Evolutionary conservation across 2,329 filamentous ascomycete genomes (phyloP).

Genomic region (Colletotrichum sp.): DNA sequence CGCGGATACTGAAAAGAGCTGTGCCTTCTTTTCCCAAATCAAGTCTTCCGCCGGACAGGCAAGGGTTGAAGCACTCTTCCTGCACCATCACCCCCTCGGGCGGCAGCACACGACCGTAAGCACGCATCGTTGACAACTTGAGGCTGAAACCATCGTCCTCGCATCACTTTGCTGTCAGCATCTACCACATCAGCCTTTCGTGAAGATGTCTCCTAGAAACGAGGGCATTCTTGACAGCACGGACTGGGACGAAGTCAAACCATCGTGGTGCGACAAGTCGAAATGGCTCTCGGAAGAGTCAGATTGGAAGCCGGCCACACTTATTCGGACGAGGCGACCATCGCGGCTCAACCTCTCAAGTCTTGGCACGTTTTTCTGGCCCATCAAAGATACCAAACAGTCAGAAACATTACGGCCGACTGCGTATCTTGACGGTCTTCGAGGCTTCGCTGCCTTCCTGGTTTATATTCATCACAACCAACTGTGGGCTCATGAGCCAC

Average conservation of each 20-base stretch:
- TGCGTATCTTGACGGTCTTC: conserved; percentile 53
- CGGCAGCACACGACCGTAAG: neutral
- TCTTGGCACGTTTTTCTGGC: conserved; percentile 10
- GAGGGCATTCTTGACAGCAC: conserved; percentile 37
- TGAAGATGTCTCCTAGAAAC: conserved; percentile 33
- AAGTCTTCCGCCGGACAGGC: neutral
- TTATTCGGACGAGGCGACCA: conserved; percentile 5
- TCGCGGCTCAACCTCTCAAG: conserved; percentile 3
- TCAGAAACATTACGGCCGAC: conserved; percentile 37
- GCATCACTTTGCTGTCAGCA: neutral
- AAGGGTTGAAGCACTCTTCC: neutral
- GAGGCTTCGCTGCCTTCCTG: conserved; percentile 51
- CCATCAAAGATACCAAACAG: conserved; percentile 17
- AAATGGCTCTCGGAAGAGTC: conserved; percentile 23
- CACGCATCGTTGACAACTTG: neutral
- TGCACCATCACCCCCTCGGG: neutral
- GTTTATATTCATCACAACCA: conserved; percentile 54
- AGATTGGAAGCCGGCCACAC: conserved; percentile 32
- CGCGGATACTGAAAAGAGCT: neutral
- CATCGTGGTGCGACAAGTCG: conserved; percentile 25
- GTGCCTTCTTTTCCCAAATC: neutral
- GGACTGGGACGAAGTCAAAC: conserved; percentile 37
- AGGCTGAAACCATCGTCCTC: neutral
- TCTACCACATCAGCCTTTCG: neutral
- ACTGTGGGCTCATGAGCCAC: conserved; percentile 41